phyloP scores from a whole-genome alignment of 2,329 filamentous ascomycete genomes.

The Colletotrichum neosansevieriae region DNA sequence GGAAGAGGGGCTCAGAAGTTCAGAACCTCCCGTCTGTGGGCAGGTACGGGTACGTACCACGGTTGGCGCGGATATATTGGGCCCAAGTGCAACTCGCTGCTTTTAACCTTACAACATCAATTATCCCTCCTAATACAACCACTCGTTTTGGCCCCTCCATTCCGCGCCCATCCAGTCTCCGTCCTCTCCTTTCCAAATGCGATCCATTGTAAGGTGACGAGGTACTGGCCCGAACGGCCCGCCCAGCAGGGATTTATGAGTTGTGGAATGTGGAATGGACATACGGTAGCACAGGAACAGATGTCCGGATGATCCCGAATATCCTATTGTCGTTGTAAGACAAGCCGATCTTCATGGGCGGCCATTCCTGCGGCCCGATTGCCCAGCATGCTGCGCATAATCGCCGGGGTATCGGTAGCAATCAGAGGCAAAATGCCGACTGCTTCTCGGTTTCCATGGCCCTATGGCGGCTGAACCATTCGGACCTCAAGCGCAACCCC shows the following conservation, averaged over 20 bases:
- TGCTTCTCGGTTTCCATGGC: neutral
- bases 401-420: slow-evolving; percentile 1
- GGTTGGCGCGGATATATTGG: too few relatives aligned
- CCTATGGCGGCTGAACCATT: slow-evolving; percentile 1
- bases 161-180: too few relatives aligned
- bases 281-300: too few relatives aligned
- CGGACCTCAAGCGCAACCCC: slow-evolving; percentile 9
- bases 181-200: neutral
- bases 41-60: too few relatives aligned
- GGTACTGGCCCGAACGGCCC: slow-evolving; percentile 26
- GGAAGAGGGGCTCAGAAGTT: slow-evolving; percentile 20
- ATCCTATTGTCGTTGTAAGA: slow-evolving; percentile 13
- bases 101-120: too few relatives aligned
- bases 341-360: slow-evolving; percentile 25
- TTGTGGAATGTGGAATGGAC: neutral
- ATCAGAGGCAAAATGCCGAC: neutral
- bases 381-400: slow-evolving; percentile 21
- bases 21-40: too few relatives aligned
- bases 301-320: neutral
- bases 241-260: slow-evolving; percentile 15
- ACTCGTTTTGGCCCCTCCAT: too few relatives aligned
- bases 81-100: too few relatives aligned
- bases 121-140: too few relatives aligned
- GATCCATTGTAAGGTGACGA: neutral
- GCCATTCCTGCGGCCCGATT: slow-evolving; percentile 31